Evolutionary conservation across 805 yeast species (phyloP), one percentile per base, ranked within the genome.

Genomic region (Myxozyma neotropica): DNA sequence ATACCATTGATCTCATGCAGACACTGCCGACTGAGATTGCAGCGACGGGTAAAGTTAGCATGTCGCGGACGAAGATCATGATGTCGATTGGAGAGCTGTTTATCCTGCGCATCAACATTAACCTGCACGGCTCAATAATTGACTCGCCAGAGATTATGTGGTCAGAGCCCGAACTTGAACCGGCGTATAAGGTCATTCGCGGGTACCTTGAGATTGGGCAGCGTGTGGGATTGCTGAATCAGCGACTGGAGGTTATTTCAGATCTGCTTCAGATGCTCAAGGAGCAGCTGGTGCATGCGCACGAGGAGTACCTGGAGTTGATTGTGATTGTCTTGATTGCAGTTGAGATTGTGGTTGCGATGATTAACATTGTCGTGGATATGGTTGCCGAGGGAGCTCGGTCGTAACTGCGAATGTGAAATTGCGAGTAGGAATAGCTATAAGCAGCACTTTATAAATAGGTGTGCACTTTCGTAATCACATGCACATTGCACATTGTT

Each of bases 131-230:
- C 19, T 75, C 79, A 17, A 95, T 94, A 27, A 78, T 94, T 62
- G 99, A 94, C 72, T 89, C 96, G 1, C 99, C 99, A 0, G 99
- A 94, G 73, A 82, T 94, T 59, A 91, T 94, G 97, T 94, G 99
- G 99, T 85, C 97, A 0, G 98, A 94, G 72, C 99, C 99, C 1
- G 97, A 92, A 70, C 78, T 94, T 62, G 99, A 94, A 72, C 99
- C 99, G 0, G 91, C 93, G 54, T 94, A 94, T 74, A 97, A 92
- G 73, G 97, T 98, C 0, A 91, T 96, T 1, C 83, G 98, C 72
- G 55, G 61, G 2, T 93, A 93, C 73, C 74, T 94, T 63, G 99
- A 94, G 70, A 94, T 94, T 68, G 92, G 92, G 71, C 98, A 93
- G 74, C 78, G 99, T 49, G 98, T 93, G 0, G 86, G 91, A 26